Conservation (phyloP, 2,329 filamentous ascomycete species). For the Apiospora malaysiana region DNA sequence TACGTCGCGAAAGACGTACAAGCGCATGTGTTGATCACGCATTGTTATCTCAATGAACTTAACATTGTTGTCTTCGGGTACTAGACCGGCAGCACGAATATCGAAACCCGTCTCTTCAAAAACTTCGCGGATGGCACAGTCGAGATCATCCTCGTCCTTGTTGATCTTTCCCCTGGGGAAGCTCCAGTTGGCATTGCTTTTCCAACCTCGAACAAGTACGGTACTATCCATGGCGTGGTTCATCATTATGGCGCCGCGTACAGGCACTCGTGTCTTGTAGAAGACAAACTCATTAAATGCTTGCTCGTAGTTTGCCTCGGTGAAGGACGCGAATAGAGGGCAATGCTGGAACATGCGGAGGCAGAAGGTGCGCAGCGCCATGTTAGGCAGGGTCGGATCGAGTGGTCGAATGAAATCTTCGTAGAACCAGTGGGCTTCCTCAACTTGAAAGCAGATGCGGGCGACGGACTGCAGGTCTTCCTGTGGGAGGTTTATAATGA, state of each 20-base stretch:
- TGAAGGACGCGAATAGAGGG: slow-evolving; percentile 82
- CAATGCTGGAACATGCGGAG: slow-evolving; percentile 93
- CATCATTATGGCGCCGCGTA: slow-evolving; percentile 90
- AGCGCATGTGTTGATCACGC: slow-evolving; percentile 88
- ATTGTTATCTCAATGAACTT: slow-evolving; percentile 90
- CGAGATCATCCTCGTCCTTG: slow-evolving; percentile 91
- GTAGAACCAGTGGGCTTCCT: slow-evolving; percentile 99
- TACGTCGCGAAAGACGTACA: slow-evolving; percentile 91
- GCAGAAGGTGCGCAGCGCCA: slow-evolving; percentile 85
- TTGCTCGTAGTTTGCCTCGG: slow-evolving; percentile 75
- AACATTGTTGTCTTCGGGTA: slow-evolving; percentile 72
- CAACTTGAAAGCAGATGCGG: slow-evolving; percentile 97
- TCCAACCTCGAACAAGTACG: slow-evolving; percentile 95
- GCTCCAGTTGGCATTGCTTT: slow-evolving; percentile 95
- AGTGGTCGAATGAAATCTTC: slow-evolving; percentile 97
- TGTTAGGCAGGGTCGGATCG: slow-evolving; percentile 82
- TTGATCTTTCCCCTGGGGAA: slow-evolving; percentile 98
- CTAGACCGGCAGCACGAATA: slow-evolving; percentile 74
- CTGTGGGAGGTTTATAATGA: slow-evolving; percentile 94
- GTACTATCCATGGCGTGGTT: slow-evolving; percentile 95
- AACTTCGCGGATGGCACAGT: slow-evolving; percentile 92
- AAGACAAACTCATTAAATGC: slow-evolving; percentile 92
- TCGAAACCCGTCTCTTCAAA: slow-evolving; percentile 97
- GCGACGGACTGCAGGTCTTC: slow-evolving; percentile 90
- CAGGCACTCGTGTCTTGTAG: slow-evolving; percentile 94